Evolutionary conservation across 371 early-diverging fungal genomes (phyloP).

Genomic region (Choanephora cucurbitarum): DNA sequence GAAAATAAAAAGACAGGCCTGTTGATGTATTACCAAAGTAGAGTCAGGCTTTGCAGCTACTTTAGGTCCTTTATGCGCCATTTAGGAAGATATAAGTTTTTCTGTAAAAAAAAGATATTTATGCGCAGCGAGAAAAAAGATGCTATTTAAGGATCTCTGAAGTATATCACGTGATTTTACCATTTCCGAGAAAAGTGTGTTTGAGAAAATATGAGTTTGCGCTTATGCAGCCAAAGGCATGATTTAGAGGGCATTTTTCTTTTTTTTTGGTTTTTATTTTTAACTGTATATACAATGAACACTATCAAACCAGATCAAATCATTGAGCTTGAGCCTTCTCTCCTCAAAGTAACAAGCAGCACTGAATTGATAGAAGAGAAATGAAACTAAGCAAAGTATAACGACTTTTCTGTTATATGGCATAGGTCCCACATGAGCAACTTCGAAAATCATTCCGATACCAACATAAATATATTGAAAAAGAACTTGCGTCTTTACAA

Average conservation of each 20-base stretch:
- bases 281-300: conserved; percentile 50
- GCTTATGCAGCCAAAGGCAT: background rate
- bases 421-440: conserved; percentile 90
- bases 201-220: too few species aligned
- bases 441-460: conserved; percentile 77
- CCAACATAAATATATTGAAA: conserved; percentile 82
- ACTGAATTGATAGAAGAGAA: background rate
- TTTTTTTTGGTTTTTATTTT: background rate
- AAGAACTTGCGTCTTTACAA: conserved; percentile 62
- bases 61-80: conserved; percentile 7
- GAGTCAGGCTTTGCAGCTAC: conserved; percentile 3
- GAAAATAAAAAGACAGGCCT: background rate
- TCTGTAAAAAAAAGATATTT: background rate
- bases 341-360: conserved; percentile 71
- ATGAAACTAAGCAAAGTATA: background rate
- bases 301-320: conserved; percentile 77
- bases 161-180: too few species aligned
- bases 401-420: background rate
- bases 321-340: conserved; percentile 84
- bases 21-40: conserved; percentile 2
- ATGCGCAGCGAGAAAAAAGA: too few species aligned
- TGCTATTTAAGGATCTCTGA: too few species aligned
- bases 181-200: too few species aligned
- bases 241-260: background rate
- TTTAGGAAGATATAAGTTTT: background rate